Evolutionary conservation across 345 rosid genomes (phyloP), one percentile per base, ranked within the genome.

Genomic region (Aquilaria malaccensis): DNA sequence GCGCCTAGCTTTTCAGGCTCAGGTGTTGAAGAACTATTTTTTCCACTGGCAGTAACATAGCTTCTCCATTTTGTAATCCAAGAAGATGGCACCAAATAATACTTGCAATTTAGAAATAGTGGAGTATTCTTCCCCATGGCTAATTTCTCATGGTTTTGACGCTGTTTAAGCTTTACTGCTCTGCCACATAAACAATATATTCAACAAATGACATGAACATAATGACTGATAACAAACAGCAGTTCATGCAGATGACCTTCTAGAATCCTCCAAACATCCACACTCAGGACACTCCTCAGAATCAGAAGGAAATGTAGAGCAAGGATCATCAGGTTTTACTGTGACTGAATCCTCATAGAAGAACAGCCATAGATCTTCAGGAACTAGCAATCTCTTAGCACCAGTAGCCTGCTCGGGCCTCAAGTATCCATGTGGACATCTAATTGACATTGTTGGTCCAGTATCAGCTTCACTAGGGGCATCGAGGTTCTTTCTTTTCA

Each of bases 401-500:
- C 96, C 97, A 62, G 89, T 66, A 43, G 95, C 90, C 72, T 84
- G 83, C 78, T 94, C 97, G 56, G 99, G 99, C 81, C 81, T 64
- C 76, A 94, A 71, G 64, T 74, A 72, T 66, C 86, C 96, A 74
- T 90, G 99, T 63, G 76, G 79, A 69, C 99, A 94, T 58, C 70
- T 78, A 55, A 94, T 83, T 65, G 84, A 76, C 74, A 37, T 76
- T 52, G 97, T 83, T 63, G 99, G 96, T 14, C 87, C 95, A 7
- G 82, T 83, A 81, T 94, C 99, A 58, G 86, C 92, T 80, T 90
- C 99, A 74, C 75, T 76, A 46, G 99, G 97, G 59, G 96, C 86
- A 75, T 94, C 97, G 60, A 82, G 69, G 76, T 83, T 86, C 83
- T 88, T 94, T 71, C 99, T 84, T 78, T 84, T 90, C 46, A 81